phyloP scores from a whole-genome alignment of 2,329 filamentous ascomycete species.

The Arthroderma uncinatum region DNA sequence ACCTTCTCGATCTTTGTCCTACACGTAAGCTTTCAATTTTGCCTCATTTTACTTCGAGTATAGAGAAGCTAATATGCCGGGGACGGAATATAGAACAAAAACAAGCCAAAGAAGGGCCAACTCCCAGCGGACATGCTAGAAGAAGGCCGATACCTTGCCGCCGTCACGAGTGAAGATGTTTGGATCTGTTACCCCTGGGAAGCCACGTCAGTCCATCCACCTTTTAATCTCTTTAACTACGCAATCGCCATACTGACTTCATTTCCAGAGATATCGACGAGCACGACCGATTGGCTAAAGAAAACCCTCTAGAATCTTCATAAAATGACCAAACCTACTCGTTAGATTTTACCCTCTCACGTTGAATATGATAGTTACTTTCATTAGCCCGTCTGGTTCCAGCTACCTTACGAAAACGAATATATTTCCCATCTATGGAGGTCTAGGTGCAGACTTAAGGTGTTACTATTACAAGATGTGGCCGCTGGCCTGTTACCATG shows the following conservation, averaged over 20 bases:
- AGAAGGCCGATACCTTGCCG: slow-evolving; percentile 66
- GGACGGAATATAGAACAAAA: slow-evolving; percentile 61
- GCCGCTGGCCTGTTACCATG: neutral
- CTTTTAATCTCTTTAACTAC: neutral
- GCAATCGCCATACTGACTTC: neutral
- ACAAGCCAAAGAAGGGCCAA: slow-evolving; percentile 86
- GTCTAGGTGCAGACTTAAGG: neutral
- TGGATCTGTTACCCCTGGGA: slow-evolving; percentile 99
- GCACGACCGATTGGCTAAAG: slow-evolving; percentile 60
- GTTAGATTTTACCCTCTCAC: neutral
- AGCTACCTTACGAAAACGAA: neutral
- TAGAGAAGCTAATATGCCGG: neutral
- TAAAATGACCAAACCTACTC: neutral
- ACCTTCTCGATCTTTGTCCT: slow-evolving; percentile 92
- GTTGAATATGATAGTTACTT: neutral
- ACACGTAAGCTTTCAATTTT: slow-evolving; percentile 52
- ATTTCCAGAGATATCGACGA: slow-evolving; percentile 65
- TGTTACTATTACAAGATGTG: neutral
- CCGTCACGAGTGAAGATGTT: slow-evolving; percentile 77
- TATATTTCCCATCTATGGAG: neutral
- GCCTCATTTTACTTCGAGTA: neutral
- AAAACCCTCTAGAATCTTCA: slow-evolving; percentile 7
- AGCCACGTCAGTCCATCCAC: slow-evolving; percentile 48
- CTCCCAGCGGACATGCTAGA: slow-evolving; percentile 68
- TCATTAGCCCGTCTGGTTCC: neutral